These are phyloP conservation scores for Dissophora ornata DNA, from an alignment of 192 early-diverging fungal genomes.

Conservation along the genomic window DNA sequence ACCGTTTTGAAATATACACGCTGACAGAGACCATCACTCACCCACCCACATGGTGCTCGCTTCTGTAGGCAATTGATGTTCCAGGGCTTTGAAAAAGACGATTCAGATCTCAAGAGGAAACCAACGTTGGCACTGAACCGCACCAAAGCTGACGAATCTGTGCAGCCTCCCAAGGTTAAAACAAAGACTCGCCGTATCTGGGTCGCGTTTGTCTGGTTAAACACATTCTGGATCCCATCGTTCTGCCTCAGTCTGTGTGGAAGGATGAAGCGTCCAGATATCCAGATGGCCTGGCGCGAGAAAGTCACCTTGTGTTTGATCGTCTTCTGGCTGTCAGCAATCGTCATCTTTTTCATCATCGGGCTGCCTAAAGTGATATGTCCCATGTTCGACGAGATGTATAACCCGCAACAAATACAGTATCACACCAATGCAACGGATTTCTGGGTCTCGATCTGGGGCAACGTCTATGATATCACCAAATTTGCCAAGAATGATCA, in stretches of 20 bases:
- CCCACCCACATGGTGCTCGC: no score
- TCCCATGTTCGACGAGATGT: slow-evolving; percentile 73
- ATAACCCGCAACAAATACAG: slow-evolving; percentile 63
- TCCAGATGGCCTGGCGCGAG: slow-evolving; percentile 97
- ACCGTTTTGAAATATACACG: no score
- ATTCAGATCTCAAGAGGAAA: slow-evolving; percentile 41
- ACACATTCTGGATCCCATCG: slow-evolving; percentile 86
- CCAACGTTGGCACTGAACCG: slow-evolving; percentile 51
- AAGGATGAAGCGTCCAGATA: slow-evolving; percentile 86
- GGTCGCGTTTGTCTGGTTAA: slow-evolving; percentile 80
- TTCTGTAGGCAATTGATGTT: slow-evolving; percentile 44
- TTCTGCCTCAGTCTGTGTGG: slow-evolving; percentile 66
- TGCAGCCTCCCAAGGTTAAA: slow-evolving; percentile 56
- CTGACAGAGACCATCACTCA: no score
- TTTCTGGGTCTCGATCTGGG: slow-evolving; percentile 72
- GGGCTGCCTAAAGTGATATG: slow-evolving; percentile 87
- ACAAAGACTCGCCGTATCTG: slow-evolving; percentile 66
- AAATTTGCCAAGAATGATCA: slow-evolving; percentile 72
- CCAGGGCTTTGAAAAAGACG: slow-evolving; percentile 27
- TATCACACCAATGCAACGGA: slow-evolving; percentile 66
- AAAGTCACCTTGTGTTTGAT: slow-evolving; percentile 88
- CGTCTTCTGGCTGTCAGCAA: slow-evolving; percentile 80
- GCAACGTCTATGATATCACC: slow-evolving; percentile 75
- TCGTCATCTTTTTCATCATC: slow-evolving; percentile 90
- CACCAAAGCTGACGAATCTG: slow-evolving; percentile 55